Conservation (phyloP, 176 grass and related monocot genomes). For the Hyparrhenia diplandra region DNA sequence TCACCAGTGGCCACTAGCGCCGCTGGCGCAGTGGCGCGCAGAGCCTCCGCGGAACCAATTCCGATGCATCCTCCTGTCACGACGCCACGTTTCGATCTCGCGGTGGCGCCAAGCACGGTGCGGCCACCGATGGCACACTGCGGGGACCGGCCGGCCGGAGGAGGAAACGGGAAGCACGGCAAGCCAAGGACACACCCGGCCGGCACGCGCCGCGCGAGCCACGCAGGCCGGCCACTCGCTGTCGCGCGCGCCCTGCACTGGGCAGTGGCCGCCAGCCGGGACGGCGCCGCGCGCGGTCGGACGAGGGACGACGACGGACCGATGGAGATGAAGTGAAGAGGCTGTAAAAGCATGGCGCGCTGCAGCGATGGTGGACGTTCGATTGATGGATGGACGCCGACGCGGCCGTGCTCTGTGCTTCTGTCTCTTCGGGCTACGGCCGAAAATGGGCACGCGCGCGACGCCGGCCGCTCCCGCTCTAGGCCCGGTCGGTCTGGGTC, state of each 20-base stretch:
- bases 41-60: background rate
- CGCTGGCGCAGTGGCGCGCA: background rate
- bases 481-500: too few species aligned
- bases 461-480: background rate
- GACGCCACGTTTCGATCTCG: constrained; percentile 47
- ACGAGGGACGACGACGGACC: background rate
- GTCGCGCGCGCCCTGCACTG: background rate
- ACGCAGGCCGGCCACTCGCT: background rate
- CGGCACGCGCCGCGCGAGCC: constrained; percentile 4
- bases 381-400: background rate
- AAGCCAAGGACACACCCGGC: background rate
- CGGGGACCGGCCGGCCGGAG: background rate
- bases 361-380: background rate
- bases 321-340: background rate
- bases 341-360: background rate
- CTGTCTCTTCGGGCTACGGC: background rate
- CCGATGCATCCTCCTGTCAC: constrained; percentile 36
- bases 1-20: background rate
- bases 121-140: background rate
- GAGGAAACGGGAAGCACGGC: background rate
- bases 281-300: background rate
- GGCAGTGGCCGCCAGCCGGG: background rate
- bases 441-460: background rate
- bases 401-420: background rate
- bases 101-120: background rate